A percentile compares a stretch with the other conserved stretches of the same genome.
These are phyloP conservation scores for Phalaenopsis equestris DNA, from an alignment of 106 monocot genomes.

Conservation along the genomic window DNA sequence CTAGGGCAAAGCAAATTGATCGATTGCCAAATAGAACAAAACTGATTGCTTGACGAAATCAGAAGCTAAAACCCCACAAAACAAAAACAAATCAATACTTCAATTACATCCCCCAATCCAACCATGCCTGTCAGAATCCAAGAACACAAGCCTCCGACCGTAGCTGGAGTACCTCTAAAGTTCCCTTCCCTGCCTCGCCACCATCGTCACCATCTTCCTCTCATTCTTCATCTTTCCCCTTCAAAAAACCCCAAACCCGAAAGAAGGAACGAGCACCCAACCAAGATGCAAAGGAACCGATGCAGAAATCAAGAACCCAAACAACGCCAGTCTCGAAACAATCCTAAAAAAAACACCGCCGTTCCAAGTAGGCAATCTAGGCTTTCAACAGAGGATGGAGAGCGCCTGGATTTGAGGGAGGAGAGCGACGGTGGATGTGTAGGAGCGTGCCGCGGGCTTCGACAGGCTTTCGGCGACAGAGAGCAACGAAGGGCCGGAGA, in stretches of 20 bases:
- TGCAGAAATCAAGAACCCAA: background rate
- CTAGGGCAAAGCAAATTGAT: background rate
- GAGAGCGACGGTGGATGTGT: too few relatives aligned
- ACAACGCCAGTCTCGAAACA: background rate
- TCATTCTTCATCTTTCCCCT: background rate
- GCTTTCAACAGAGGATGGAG: too few relatives aligned
- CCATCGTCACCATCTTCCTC: background rate
- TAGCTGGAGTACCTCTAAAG: conserved; percentile 9
- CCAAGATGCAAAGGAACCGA: background rate
- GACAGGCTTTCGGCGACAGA: too few relatives aligned
- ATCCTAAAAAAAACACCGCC: background rate
- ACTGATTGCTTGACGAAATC: background rate
- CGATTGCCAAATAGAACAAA: background rate
- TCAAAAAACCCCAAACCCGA: background rate
- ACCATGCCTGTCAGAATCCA: background rate
- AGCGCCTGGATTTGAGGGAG: too few relatives aligned
- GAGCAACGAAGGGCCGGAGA: too few relatives aligned
- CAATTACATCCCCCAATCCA: background rate
- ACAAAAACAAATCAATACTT: background rate
- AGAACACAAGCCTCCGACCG: conserved; percentile 5
- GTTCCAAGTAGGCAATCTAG: too few relatives aligned
- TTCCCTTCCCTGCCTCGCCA: conserved; percentile 9
- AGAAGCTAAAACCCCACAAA: background rate
- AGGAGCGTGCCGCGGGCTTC: too few relatives aligned
- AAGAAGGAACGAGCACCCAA: background rate